phyloP scores from a whole-genome alignment of 306 rosid species.

The Vicia sativa region DNA sequence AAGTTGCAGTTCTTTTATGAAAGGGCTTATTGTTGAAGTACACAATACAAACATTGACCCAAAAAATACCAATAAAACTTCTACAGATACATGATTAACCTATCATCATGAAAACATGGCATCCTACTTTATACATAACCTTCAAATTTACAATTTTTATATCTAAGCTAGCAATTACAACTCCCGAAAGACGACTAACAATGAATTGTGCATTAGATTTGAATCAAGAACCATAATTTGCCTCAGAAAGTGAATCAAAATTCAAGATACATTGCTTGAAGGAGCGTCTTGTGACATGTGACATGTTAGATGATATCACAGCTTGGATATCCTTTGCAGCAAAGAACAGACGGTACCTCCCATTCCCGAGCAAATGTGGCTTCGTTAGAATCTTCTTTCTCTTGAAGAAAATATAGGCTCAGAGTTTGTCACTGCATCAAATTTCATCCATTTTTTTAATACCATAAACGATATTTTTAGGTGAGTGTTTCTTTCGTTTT shows the following conservation, averaged over 20 bases:
- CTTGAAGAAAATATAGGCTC: constrained; percentile 51
- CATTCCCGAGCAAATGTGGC: constrained; percentile 43
- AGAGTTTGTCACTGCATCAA: constrained; percentile 56
- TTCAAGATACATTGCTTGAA: constrained; percentile 39
- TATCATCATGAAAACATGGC: constrained; percentile 28
- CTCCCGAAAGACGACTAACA: constrained; percentile 40
- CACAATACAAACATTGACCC: not conserved
- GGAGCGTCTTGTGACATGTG: constrained; percentile 40
- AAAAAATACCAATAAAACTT: constrained; percentile 42
- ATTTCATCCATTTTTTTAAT: constrained; percentile 46
- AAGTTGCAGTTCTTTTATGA: not conserved
- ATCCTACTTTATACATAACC: constrained; percentile 45
- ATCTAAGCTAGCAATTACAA: constrained; percentile 40
- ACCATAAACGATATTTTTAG: constrained; percentile 38
- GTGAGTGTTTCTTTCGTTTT: constrained; percentile 54
- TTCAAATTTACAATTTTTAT: constrained; percentile 47
- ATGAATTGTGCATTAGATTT: constrained; percentile 44
- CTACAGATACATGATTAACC: constrained; percentile 30
- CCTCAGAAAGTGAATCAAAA: constrained; percentile 37
- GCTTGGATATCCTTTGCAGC: constrained; percentile 35
- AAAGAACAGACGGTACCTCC: constrained; percentile 39
- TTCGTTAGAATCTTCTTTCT: constrained; percentile 45
- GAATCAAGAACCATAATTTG: constrained; percentile 37
- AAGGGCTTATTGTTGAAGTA: constrained; percentile 6
- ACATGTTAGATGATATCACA: constrained; percentile 36